Percentiles rank a stretch among this genome's conserved stretches.
Evolutionary conservation across 2,329 filamentous ascomycete species (phyloP).

Genomic region (Neonectria punicea): DNA sequence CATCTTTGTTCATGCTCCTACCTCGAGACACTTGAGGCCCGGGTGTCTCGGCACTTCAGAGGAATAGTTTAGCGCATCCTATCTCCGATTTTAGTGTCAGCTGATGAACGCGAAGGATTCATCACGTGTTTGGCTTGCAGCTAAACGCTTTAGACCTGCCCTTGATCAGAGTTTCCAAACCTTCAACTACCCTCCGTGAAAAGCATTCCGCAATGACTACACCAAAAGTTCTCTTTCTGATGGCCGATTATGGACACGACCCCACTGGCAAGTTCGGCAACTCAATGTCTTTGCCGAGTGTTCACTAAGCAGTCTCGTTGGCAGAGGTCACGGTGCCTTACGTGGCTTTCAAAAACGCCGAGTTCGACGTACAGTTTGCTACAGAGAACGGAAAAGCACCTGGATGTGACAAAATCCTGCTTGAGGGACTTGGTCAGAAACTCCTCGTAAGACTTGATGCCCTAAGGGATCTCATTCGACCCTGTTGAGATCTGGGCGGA

Average conservation of each 20-base stretch:
- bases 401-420: constrained; percentile 60
- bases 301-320: neutral
- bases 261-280: constrained; percentile 57
- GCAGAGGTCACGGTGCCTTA: constrained; percentile 32
- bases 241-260: constrained; percentile 66
- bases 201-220: neutral
- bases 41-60: too few relatives aligned
- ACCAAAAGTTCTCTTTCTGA: constrained; percentile 57
- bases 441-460: constrained; percentile 52
- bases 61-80: too few relatives aligned
- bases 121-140: too few relatives aligned
- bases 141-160: too few relatives aligned
- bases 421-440: constrained; percentile 60
- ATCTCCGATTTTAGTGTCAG: too few relatives aligned
- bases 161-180: too few relatives aligned
- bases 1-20: too few relatives aligned
- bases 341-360: too few relatives aligned
- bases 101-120: too few relatives aligned
- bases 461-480: neutral
- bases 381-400: constrained; percentile 61
- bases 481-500: too few relatives aligned
- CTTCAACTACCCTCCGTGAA: neutral
- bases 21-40: too few relatives aligned
- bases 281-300: neutral
- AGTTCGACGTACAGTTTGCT: constrained; percentile 52